These are phyloP conservation scores for Suhomyces canberraensis DNA, from an alignment of 805 yeast genomes.

Conservation along the genomic window DNA sequence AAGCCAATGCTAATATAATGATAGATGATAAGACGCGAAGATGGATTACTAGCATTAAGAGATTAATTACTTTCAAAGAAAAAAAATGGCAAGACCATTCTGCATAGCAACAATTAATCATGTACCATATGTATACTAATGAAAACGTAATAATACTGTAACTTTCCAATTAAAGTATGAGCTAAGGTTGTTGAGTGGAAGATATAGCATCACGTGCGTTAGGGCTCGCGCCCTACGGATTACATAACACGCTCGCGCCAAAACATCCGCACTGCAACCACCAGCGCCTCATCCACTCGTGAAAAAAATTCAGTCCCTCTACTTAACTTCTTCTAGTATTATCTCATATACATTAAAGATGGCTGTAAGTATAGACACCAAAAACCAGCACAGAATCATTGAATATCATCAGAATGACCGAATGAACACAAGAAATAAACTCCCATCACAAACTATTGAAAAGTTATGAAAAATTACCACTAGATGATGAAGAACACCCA, in stretches of 20 bases:
- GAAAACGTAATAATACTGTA: no score
- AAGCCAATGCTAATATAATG: slow-evolving; percentile 65
- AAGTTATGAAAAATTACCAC: no score
- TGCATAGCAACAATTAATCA: no score
- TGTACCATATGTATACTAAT: no score
- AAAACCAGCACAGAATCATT: no score
- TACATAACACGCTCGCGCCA: slow-evolving; percentile 1
- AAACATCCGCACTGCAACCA: not conserved
- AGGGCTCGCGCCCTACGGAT: slow-evolving; percentile 4
- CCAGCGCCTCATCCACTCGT: slow-evolving; percentile 1
- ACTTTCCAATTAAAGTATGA: no score
- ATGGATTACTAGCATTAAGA: slow-evolving; percentile 74
- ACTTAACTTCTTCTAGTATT: slow-evolving; percentile 1
- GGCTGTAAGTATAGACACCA: slow-evolving; percentile 20
- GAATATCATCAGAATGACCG: no score
- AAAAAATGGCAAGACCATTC: slow-evolving; percentile 1
- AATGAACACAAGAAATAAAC: no score
- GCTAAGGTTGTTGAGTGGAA: no score
- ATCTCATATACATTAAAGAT: slow-evolving; percentile 15
- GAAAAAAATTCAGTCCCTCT: slow-evolving; percentile 3
- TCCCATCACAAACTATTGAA: no score
- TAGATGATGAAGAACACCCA: no score
- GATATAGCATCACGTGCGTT: not conserved
- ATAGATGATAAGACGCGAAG: slow-evolving; percentile 68
- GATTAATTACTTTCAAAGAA: slow-evolving; percentile 62